These are phyloP conservation scores for Tolypocladium nubicola DNA, from an alignment of 2,329 filamentous ascomycete species.

Conservation along the genomic window DNA sequence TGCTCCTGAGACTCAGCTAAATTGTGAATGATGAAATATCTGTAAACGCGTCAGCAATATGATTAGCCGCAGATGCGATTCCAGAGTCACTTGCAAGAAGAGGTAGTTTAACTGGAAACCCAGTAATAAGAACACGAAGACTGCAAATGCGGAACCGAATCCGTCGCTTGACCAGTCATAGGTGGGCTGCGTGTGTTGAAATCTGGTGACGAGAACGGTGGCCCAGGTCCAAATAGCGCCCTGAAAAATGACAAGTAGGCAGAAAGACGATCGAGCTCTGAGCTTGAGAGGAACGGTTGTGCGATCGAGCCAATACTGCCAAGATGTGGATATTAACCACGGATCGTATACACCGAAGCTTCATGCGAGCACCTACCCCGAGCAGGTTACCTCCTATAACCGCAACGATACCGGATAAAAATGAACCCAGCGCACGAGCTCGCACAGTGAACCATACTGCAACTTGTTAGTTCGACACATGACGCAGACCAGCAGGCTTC, in stretches of 20 bases:
- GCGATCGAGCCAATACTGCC: constrained; percentile 46
- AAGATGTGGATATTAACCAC: background rate
- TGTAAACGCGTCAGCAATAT: constrained; percentile 12
- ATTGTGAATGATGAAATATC: constrained; percentile 61
- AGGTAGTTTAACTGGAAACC: constrained; percentile 68
- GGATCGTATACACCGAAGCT: no score
- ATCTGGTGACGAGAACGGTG: constrained; percentile 53
- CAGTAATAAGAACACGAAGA: constrained; percentile 56
- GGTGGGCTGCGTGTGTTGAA: constrained; percentile 41
- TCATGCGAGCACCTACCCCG: constrained; percentile 30
- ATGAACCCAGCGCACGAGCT: constrained; percentile 57
- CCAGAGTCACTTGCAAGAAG: constrained; percentile 40
- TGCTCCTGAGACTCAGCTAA: constrained; percentile 51
- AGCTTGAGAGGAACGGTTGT: constrained; percentile 40
- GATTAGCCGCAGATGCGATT: no score
- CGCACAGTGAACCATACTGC: constrained; percentile 60
- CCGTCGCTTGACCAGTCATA: constrained; percentile 56
- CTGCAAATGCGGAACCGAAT: constrained; percentile 55
- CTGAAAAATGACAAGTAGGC: constrained; percentile 42
- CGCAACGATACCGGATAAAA: constrained; percentile 58
- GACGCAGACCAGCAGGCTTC: no score
- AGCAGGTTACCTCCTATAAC: constrained; percentile 55
- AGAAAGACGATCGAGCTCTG: constrained; percentile 45
- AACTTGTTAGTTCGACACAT: no score
- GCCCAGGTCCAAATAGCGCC: constrained; percentile 67